Evolutionary conservation across 1,139 yeast genomes (phyloP).

Genomic region (Hemisphaericaspora subhashii): DNA sequence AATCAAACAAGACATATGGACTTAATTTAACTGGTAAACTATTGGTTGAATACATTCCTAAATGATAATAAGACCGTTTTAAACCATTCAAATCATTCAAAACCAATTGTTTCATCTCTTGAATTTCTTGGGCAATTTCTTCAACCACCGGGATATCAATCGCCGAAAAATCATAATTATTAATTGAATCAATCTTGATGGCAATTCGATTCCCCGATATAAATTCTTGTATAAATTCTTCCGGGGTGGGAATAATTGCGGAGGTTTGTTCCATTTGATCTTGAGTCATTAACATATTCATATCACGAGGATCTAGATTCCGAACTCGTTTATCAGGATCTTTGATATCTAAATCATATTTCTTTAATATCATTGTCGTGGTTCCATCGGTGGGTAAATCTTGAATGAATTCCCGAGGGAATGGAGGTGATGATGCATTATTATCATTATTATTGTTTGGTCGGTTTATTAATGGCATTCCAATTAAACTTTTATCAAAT

Average conservation of each 20-base stretch:
- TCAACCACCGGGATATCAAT: not conserved
- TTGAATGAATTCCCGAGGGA: constrained; percentile 44
- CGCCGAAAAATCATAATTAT: not conserved
- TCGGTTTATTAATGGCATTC: constrained; percentile 45
- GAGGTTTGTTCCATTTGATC: not conserved
- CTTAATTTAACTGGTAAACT: too few relatives aligned
- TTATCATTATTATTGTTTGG: too few relatives aligned
- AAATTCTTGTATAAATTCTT: not conserved
- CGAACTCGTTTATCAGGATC: constrained; percentile 26
- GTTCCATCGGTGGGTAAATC: constrained; percentile 34
- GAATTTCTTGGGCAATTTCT: not conserved
- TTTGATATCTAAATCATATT: constrained; percentile 40
- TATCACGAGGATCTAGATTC: not conserved
- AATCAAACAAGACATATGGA: not conserved
- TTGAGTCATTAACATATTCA: not conserved
- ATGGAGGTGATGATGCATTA: constrained; percentile 15
- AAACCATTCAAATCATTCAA: not conserved
- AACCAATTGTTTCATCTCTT: not conserved
- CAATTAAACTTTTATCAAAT: constrained; percentile 42
- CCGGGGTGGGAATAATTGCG: not conserved
- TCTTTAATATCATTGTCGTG: constrained; percentile 32
- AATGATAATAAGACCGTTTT: not conserved
- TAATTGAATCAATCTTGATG: not conserved
- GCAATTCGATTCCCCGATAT: constrained; percentile 2
- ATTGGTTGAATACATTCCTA: constrained; percentile 1